Evolutionary conservation across 1,284 basidiomycete genomes (phyloP), one percentile per base, ranked within the genome.

Genomic region (Flammula alnicola): DNA sequence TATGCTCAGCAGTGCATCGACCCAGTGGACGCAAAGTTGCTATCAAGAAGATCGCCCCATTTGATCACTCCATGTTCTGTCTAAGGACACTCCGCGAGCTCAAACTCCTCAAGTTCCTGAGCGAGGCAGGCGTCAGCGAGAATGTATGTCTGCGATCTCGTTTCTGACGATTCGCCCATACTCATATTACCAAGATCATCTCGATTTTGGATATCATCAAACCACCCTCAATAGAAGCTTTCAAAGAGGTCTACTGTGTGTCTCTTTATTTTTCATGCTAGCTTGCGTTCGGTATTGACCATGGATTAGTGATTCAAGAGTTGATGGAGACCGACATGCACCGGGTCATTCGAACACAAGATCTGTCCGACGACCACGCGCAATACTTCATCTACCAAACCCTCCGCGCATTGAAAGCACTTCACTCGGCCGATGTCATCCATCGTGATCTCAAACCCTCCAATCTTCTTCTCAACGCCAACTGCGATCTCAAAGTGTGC

Each of bases 361-460:
- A 89, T 59, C 77, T 95, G 27, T 88, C 85, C 49, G 91, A 95
- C 62, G 93, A 95, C 70, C 95, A 97, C 70, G 94, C 87, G 59
- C 93, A 96, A 69, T 97, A 97, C 69, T 93, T 93, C 65, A 84
- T 92, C 53, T 88, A 89, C 59, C 91, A 63, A 42, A 95, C 93
- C 0, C 82, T 97, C 12, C 87, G 95, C 36, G 95, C 93, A 0
- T 80, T 98, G 65, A 98, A 98, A 70, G 94, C 94, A 0, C 76
- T 98, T 3, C 95, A 98, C 66, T 93, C 90, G 0, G 94, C 95
- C 17, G 92, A 95, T 67, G 93, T 98, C 57, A 89, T 97, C 59
- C 95, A 98, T 67, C 88, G 95, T 51, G 95, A 98, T 70, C 83
- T 98, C 58, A 98, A 98, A 71, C 95, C 95, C 0, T 95, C 93